Evolutionary conservation across 176 grass and related monocot species (phyloP), one percentile per base, ranked within the genome.

Genomic region (Alopecurus myosuroides): DNA sequence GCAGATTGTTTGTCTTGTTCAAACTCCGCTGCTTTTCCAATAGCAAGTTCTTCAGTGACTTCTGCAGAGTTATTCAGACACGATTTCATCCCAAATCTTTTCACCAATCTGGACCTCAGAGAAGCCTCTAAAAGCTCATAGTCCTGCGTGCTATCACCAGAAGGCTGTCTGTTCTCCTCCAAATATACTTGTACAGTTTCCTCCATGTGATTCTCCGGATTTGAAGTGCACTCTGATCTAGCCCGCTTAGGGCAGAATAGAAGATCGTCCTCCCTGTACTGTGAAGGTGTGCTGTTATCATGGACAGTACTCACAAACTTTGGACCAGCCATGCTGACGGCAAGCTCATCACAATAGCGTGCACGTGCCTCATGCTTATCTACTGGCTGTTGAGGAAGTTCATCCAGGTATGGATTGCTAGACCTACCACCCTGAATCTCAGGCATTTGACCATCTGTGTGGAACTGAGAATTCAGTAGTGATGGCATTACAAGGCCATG

Each of bases 81-180:
- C 68, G 89, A 48, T 84, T 91, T 95, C 81, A 87, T 92, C 42
- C 88, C 73, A 45, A 94, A 92, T 78, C 82, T 82, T 55, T 94
- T 92, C 8, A 99, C 93, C 72, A 99, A 87, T 68, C 87, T 88
- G 76, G 97, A 99, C 78, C 97, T 95, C 75, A 99, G 88, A 79
- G 88, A 90, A 88, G 91, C 97, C 94, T 99, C 93, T 86, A 97
- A 86, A 80, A 92, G 93, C 56, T 94, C 89, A 85, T 98, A 93
- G 67, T 98, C 96, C 49, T 82, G 82, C 5, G 14, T 53, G 88
- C 52, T 82, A 18, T 89, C 83, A 72, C 70, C 77, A 77, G 81
- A 87, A 82, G 26, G 58, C 77, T 87, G 85, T 74, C 81, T 81
- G 69, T 92, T 89, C 77, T 91, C 81, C 22, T 83, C 71, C 56